Conservation (phyloP, 495 filamentous ascomycete genomes). For the Sordaria brevicollis region DNA sequence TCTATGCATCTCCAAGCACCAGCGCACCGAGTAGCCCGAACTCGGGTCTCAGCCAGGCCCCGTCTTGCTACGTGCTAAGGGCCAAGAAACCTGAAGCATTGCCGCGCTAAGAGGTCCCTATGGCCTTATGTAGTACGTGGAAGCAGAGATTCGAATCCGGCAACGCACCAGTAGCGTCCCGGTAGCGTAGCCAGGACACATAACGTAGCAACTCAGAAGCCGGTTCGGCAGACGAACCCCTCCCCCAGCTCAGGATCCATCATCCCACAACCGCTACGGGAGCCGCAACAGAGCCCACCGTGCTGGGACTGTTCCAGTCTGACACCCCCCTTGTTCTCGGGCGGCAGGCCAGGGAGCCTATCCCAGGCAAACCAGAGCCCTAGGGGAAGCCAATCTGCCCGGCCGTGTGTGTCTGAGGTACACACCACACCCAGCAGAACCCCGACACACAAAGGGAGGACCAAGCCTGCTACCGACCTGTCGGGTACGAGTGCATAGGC, state of each 20-base stretch:
- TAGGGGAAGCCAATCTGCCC: neutral
- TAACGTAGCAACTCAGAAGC: neutral
- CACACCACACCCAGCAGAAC: neutral
- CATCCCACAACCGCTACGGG: neutral
- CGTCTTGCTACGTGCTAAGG: neutral
- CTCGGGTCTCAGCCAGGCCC: neutral
- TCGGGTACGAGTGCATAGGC: neutral
- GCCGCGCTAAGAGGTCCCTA: neutral
- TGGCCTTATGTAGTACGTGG: neutral
- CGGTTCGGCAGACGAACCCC: neutral
- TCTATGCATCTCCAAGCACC: slow-evolving; percentile 15
- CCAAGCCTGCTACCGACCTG: neutral
- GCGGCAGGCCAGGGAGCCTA: neutral
- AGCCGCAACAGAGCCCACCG: neutral
- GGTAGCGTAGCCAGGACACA: neutral
- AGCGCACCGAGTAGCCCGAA: slow-evolving; percentile 1
- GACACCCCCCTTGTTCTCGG: neutral
- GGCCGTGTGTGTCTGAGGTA: neutral
- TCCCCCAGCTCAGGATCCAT: neutral
- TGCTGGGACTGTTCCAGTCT: neutral
- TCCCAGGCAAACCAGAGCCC: neutral
- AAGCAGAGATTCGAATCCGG: neutral
- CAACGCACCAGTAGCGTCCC: neutral
- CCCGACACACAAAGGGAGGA: neutral
- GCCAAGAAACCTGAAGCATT: neutral